Evolutionary conservation across 306 rosid genomes (phyloP), one percentile per base, ranked within the genome.

Genomic region (Fragaria nilgerrensis): DNA sequence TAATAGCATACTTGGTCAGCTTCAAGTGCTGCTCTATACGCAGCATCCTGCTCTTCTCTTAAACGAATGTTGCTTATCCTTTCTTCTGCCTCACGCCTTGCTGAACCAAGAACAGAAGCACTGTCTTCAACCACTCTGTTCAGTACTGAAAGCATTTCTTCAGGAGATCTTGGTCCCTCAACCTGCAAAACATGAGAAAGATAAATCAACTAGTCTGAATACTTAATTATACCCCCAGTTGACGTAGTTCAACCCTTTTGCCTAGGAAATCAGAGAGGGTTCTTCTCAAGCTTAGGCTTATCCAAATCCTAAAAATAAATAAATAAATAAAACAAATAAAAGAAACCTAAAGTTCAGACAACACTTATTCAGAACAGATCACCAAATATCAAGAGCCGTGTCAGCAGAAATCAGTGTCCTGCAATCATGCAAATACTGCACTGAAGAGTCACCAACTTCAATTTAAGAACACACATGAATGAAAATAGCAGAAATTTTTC

Each of bases 1-100:
- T 72, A 48, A 74, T 52, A 71, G 66, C 93, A 84, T 89, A 92
- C 99, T 87, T 91, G 99, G 88, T 95, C 99, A 48, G 99, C 97
- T 89, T 95, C 97, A 74, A 95, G 99, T 43, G 99, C 97, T 55
- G 97, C 97, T 88, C 96, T 88, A 78, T 85, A 96, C 50, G 99
- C 99, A 81, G 99, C 98, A 92, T 92, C 99, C 86, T 95, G 98
- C 88, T 96, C 99, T 86, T 96, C 98, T 79, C 99, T 92, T 82
- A 96, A 85, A 45, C 89, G 94, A 74, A 70, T 61, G 80, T 92
- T 92, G 74, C 65, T 92, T 69, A 67, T 83, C 78, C 99, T 89
- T 91, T 96, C 98, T 87, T 96, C 99, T 63, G 99, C 97, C 43
- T 91, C 97, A 81, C 79, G 84, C 85, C 98, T 89, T 34, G 94